Conservation (phyloP, 2,329 filamentous ascomycete genomes). For the Diaporthe ampelina region DNA sequence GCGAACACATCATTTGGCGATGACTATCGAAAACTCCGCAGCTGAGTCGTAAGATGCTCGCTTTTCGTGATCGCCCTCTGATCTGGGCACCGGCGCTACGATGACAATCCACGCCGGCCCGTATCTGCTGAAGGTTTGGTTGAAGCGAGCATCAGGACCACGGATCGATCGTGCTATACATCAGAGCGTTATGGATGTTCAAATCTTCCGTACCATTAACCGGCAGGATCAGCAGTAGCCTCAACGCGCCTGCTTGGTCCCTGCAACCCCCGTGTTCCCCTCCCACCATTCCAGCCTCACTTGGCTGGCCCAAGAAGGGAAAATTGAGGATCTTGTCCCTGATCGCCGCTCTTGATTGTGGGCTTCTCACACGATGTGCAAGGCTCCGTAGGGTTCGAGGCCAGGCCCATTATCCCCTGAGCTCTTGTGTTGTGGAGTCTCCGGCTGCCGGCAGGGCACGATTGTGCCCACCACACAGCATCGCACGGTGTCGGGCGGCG, state of each 20-base stretch:
- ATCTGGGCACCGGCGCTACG: slow-evolving; percentile 25
- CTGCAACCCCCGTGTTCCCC: slow-evolving; percentile 7
- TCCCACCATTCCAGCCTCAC: slow-evolving; percentile 9
- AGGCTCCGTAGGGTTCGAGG: slow-evolving; percentile 18
- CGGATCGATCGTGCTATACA: slow-evolving; percentile 25
- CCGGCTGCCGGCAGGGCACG: slow-evolving; percentile 16
- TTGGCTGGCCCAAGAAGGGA: slow-evolving; percentile 18
- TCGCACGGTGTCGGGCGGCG: slow-evolving; percentile 16
- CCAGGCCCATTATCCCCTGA: slow-evolving; percentile 35
- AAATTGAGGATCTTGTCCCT: slow-evolving; percentile 25
- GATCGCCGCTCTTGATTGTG: slow-evolving; percentile 8
- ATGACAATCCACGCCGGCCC: slow-evolving; percentile 6
- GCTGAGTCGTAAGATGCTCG: slow-evolving; percentile 28
- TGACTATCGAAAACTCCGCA: slow-evolving; percentile 29
- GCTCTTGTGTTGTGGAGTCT: slow-evolving; percentile 26
- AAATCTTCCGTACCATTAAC: slow-evolving; percentile 27
- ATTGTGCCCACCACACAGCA: slow-evolving; percentile 4
- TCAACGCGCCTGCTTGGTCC: slow-evolving; percentile 12
- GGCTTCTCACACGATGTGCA: slow-evolving; percentile 6
- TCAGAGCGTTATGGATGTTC: slow-evolving; percentile 19
- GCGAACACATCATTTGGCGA: slow-evolving; percentile 16
- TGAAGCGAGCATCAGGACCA: slow-evolving; percentile 10
- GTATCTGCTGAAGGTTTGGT: slow-evolving; percentile 25
- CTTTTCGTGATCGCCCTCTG: slow-evolving; percentile 26
- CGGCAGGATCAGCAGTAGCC: slow-evolving; percentile 25